Evolutionary conservation across 2,329 filamentous ascomycete species (phyloP), one percentile per base, ranked within the genome.

Genomic region (Verticillium nonalfalfae): DNA sequence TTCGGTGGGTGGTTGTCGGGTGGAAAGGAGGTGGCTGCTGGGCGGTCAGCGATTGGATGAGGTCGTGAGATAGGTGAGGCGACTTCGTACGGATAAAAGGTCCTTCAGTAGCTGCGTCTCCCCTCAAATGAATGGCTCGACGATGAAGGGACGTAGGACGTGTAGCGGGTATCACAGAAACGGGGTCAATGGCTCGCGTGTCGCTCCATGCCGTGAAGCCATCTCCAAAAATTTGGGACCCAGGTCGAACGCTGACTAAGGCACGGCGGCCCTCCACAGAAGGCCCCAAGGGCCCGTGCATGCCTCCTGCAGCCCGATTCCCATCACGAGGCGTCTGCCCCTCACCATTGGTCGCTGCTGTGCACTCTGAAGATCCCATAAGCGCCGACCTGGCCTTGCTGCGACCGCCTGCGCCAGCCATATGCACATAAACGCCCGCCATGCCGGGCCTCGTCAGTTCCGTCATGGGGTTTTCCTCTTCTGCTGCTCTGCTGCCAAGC

Each of bases 311-410:
- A 50, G 45, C n/a, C 45, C 45, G 45, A 21, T n/a, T 50, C 45
- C 15, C 45, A 10, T n/a, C n/a, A 50, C 45, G 21, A 50, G 45
- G 7, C 18, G 18, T 50, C 18, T 50, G n/a, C 45, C 45, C 45
- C 45, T 50, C 45, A n/a, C 45, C 21, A 65, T 65, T 65, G 63
- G 63, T 38, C 59, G 35, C 14, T 5, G 35, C 36, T 36, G 33
- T 50, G 39, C 39, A 54, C n/a, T 10, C 57, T 58, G 59, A 50
- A 61, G 60, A 38, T 62, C 62, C 34, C 62, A 55, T 65, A 65
- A 65, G 64, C 64, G 64, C 64, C 64, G 61, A 45, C 50, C 62
- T 57, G 62, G 61, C 64, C 64, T 65, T 55, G 57, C 56, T 64
- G 62, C 62, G 62, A 59, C 62, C 59, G 52, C 57, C 62, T 65